Evolutionary conservation across 2,329 filamentous ascomycete species (phyloP).

Genomic region (Botryotinia globosa): DNA sequence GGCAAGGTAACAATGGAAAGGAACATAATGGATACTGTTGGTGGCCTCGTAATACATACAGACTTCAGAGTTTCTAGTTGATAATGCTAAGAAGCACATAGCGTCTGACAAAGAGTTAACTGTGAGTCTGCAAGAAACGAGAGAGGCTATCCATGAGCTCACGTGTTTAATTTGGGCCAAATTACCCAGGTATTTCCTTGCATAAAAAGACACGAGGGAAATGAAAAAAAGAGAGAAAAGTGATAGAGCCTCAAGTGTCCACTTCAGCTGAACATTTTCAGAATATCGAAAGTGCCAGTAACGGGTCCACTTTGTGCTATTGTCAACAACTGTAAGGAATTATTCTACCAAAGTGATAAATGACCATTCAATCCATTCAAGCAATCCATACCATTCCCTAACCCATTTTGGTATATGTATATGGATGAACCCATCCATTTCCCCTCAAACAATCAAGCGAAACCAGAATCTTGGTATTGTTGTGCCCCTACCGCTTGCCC

Average conservation of each 20-base stretch:
- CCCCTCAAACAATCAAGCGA: slow-evolving; percentile 12
- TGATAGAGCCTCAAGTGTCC: background rate
- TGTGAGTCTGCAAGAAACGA: background rate
- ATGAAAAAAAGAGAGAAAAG: background rate
- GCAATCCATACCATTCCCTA: slow-evolving; percentile 5
- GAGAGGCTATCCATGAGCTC: background rate
- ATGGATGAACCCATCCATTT: slow-evolving; percentile 7
- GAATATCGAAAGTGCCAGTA: background rate
- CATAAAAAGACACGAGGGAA: background rate
- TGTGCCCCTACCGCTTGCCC: slow-evolving; percentile 12
- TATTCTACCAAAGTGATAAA: slow-evolving; percentile 13
- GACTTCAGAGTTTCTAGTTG: background rate
- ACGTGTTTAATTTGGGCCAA: background rate
- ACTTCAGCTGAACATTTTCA: background rate
- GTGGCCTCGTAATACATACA: background rate
- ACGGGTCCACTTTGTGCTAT: background rate
- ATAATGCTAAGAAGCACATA: background rate
- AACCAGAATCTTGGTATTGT: slow-evolving; percentile 17
- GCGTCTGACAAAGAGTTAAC: background rate
- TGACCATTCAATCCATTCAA: slow-evolving; percentile 7
- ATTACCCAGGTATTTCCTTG: background rate
- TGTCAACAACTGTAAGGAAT: slow-evolving; percentile 2
- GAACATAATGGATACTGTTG: background rate
- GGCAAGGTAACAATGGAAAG: background rate
- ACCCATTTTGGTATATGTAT: slow-evolving; percentile 17